Evolutionary conservation across 495 filamentous ascomycete genomes (phyloP), one percentile per base, ranked within the genome.

Genomic region (Aspergillus diversus): DNA sequence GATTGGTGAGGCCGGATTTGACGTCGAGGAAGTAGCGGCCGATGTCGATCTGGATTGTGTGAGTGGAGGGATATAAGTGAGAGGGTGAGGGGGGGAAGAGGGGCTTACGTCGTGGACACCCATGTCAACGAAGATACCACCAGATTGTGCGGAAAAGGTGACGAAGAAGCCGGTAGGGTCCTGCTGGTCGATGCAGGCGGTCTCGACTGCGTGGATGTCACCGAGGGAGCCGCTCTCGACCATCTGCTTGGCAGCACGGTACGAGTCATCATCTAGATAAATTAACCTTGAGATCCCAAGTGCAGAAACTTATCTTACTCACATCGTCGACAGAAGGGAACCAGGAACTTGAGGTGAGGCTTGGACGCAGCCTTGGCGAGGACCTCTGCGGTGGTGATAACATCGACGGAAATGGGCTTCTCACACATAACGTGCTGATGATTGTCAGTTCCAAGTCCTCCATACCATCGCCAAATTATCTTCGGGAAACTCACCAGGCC

Each of bases 331-430:
- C 21, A 33, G 12, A 58, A 58, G 33, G 55, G 55, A 33, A 58
- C 55, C 3, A 57, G 64, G n/a, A 69, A 67, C 56, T 69, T 69
- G 46, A 69, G 74, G 89, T 90, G 90, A 88, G 92, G 71, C 83
- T 87, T 53, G 86, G 82, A 61, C 93, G 82, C 66, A 91, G 67
- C 58, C 64, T 76, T 74, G 80, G 84, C 49, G 83, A 83, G 42
- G 85, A 85, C 75, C 89, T 33, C 67, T 59, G 57, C 48, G 32
- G 67, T 69, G 27, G 67, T 67, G 53, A 55, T 62, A 12, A 69
- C 65, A 43, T 69, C 67, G 51, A 69, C 67, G 13, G 67, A 69
- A 55, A 69, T 57, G 12, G 67, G 67, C 61, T 69, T 69, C 59
- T 65, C 65, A 43, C 63, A 70, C 65, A 70, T 66, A 27, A 66